These are phyloP conservation scores for Amauroascus verrucosus DNA, from an alignment of 2,329 filamentous ascomycete genomes.

Conservation along the genomic window DNA sequence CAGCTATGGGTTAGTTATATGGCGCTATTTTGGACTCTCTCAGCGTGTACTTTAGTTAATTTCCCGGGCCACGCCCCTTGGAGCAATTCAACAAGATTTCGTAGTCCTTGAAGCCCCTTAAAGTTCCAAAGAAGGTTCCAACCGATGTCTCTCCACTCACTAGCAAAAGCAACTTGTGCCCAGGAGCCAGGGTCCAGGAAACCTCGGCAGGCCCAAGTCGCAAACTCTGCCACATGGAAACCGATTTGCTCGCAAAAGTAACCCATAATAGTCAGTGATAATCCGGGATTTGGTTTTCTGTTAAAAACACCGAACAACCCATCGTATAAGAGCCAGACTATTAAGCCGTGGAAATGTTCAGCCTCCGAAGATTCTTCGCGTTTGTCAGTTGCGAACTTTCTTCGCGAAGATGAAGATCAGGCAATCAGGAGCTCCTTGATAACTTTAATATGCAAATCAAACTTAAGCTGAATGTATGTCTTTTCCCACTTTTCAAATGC, in stretches of 20 bases:
- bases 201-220: not conserved
- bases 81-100: too few relatives aligned
- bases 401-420: not conserved
- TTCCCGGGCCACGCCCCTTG: too few relatives aligned
- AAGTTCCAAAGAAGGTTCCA: slow-evolving; percentile 2
- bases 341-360: not conserved
- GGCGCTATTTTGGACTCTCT: too few relatives aligned
- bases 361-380: not conserved
- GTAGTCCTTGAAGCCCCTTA: too few relatives aligned
- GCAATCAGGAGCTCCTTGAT: too few relatives aligned
- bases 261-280: too few relatives aligned
- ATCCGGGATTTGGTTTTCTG: not conserved
- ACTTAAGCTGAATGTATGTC: too few relatives aligned
- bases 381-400: not conserved
- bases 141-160: not conserved
- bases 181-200: not conserved
- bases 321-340: not conserved
- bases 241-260: too few relatives aligned
- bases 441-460: too few relatives aligned
- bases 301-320: not conserved
- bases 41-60: too few relatives aligned
- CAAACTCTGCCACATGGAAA: not conserved
- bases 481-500: not conserved
- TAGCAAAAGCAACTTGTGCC: not conserved
- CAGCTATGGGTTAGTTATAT: too few relatives aligned